Evolutionary conservation across 306 rosid genomes (phyloP).

Genomic region (Cotoneaster glaucophyllus): DNA sequence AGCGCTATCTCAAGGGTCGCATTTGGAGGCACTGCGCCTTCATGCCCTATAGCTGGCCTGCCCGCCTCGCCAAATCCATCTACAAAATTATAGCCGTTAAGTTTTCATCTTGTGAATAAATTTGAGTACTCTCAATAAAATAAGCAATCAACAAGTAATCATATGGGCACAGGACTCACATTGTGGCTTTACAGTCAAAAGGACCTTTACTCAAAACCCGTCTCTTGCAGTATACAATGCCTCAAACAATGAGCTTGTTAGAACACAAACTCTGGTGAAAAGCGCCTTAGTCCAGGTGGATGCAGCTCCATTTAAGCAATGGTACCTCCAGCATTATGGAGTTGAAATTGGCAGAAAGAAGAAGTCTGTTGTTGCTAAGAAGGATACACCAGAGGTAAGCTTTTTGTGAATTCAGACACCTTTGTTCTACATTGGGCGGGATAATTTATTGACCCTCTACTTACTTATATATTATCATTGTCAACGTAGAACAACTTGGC

Average conservation of each 20-base stretch:
- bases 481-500: background rate
- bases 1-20: slow-evolving; percentile 60
- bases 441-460: background rate
- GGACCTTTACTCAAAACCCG: slow-evolving; percentile 51
- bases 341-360: slow-evolving; percentile 41
- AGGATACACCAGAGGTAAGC: slow-evolving; percentile 32
- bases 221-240: slow-evolving; percentile 39
- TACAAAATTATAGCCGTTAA: background rate
- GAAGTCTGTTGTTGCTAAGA: slow-evolving; percentile 29
- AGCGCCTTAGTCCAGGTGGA: slow-evolving; percentile 37
- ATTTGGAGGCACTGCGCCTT: slow-evolving; percentile 70
- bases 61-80: slow-evolving; percentile 90
- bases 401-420: background rate
- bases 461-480: background rate
- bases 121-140: background rate
- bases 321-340: slow-evolving; percentile 39
- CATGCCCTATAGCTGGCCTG: slow-evolving; percentile 44
- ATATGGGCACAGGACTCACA: slow-evolving; percentile 28
- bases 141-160: background rate
- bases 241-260: slow-evolving; percentile 43
- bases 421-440: background rate
- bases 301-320: slow-evolving; percentile 43
- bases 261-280: slow-evolving; percentile 45
- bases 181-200: slow-evolving; percentile 70
- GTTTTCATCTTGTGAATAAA: background rate